These are phyloP conservation scores for Mucor saturninus DNA, from an alignment of 371 early-diverging fungal genomes.

Conservation along the genomic window DNA sequence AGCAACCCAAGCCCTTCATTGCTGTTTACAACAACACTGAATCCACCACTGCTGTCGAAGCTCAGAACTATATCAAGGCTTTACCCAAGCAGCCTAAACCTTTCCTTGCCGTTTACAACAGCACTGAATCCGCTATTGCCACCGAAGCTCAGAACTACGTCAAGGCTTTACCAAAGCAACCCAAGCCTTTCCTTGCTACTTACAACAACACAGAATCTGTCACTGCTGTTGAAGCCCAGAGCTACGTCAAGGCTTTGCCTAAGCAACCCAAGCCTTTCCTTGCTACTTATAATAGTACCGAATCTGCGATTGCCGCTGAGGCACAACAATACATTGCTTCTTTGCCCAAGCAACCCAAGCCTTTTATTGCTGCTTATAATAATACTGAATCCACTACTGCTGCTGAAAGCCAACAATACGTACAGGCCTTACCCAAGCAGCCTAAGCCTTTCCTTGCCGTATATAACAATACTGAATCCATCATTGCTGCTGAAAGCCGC, in stretches of 20 bases:
- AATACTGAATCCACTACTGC: constrained; percentile 4
- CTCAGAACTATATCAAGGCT: not conserved
- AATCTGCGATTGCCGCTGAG: not conserved
- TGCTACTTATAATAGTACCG: constrained; percentile 11
- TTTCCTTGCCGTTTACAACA: constrained; percentile 21
- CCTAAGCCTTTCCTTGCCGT: constrained; percentile 17
- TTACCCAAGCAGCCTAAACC: constrained; percentile 12
- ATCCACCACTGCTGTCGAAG: not conserved
- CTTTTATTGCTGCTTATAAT: constrained; percentile 14
- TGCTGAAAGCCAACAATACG: not conserved
- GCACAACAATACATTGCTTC: constrained; percentile 4
- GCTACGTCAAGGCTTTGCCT: not conserved
- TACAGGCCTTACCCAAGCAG: not conserved
- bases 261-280: constrained; percentile 11
- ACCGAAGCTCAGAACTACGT: not conserved
- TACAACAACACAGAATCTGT: not conserved
- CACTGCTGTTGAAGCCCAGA: not conserved
- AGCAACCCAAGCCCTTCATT: constrained; percentile 2
- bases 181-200: not conserved
- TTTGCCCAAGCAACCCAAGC: constrained; percentile 2
- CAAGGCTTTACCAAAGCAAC: not conserved
- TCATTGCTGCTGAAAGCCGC: not conserved
- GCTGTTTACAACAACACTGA: constrained; percentile 10
- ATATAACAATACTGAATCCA: constrained; percentile 16
- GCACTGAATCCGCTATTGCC: not conserved